Base-by-base conservation (phyloP, 371 early-diverging fungal genomes). In the Lichtheimia hyalospora region DNA sequence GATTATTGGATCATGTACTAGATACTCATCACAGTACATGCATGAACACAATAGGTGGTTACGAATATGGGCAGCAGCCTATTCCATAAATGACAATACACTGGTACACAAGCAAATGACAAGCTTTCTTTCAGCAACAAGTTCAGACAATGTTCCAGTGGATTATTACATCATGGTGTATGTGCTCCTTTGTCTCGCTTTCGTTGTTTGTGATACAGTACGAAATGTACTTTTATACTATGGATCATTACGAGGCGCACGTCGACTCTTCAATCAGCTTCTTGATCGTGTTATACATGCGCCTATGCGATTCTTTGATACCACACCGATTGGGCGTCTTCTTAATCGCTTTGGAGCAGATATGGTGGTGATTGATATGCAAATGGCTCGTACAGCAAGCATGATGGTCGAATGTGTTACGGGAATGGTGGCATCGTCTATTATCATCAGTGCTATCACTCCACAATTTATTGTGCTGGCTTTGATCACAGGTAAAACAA, bases 281-380 rank as follows among this genome's bases (percentile, higher is more conserved):
- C 69, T 92, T 21, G 49, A 75, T 43, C 68, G 85, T 4, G 78
- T 92, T 15, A 70, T 87, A 6, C 84, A 80, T 52, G 91, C 92
- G 1, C 86, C 84, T 18, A 76, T 94, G 60, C 79, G 89, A 7
- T 96, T 96, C 80, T 95, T 94, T 67, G 96, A 96, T 54, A 87
- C 82, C 16, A 96, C 95, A n/a, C 96, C 97, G 4, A 71, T 94
- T 8, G 97, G 97, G 15, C 86, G 94, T 46, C 88, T 97, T 52
- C 73, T 97, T 70, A 94, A 93, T 70, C 77, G 97, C 34, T 96
- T 97, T 65, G 86, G 89, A 25, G 87, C 90, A 20, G 79, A 78
- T 48, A 53, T 78, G 20, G 52, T 67, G 12, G 66, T 67, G 0
- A 64, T 78, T 50, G 79, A 78, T 66, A 62, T 62, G 51, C 66